Percentiles rank a stretch among this genome's conserved stretches.
Evolutionary conservation across 345 rosid genomes (phyloP).

Genomic region (Eutrema japonicum): DNA sequence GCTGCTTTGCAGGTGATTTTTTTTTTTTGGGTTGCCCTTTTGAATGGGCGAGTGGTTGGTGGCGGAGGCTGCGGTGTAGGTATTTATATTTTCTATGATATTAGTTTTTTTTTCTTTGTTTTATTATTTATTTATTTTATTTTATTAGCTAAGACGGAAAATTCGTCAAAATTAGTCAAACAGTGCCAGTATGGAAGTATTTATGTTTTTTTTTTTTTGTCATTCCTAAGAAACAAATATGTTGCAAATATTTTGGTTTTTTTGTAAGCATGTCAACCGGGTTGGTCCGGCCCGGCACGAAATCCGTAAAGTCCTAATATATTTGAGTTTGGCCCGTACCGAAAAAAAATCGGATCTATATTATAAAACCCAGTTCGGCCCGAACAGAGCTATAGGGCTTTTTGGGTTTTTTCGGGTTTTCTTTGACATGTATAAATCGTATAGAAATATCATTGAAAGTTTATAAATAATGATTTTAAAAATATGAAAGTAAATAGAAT

Average conservation of each 20-base stretch:
- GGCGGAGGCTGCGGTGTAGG: constrained; percentile 35
- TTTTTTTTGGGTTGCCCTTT: constrained; percentile 7
- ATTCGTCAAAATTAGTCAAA: constrained; percentile 29
- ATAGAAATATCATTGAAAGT: too few species aligned
- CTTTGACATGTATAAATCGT: too few species aligned
- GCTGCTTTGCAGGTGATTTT: constrained; percentile 6
- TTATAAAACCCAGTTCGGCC: too few species aligned
- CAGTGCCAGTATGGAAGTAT: neutral
- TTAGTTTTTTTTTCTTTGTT: neutral
- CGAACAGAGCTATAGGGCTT: too few species aligned
- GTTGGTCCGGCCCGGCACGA: too few species aligned
- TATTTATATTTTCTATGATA: constrained; percentile 17
- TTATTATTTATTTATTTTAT: neutral
- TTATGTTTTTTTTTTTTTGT: neutral
- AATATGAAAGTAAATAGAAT: too few species aligned
- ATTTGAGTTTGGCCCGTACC: too few species aligned
- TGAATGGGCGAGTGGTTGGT: constrained; percentile 33
- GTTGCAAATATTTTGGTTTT: neutral
- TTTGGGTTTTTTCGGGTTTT: too few species aligned
- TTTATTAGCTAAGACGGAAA: neutral
- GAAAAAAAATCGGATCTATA: too few species aligned
- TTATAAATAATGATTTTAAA: too few species aligned
- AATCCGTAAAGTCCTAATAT: too few species aligned
- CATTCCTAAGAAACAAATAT: neutral
- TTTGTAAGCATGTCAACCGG: too few species aligned